phyloP scores from a whole-genome alignment of 495 filamentous ascomycete genomes.

The Oleoguttula mirabilis region DNA sequence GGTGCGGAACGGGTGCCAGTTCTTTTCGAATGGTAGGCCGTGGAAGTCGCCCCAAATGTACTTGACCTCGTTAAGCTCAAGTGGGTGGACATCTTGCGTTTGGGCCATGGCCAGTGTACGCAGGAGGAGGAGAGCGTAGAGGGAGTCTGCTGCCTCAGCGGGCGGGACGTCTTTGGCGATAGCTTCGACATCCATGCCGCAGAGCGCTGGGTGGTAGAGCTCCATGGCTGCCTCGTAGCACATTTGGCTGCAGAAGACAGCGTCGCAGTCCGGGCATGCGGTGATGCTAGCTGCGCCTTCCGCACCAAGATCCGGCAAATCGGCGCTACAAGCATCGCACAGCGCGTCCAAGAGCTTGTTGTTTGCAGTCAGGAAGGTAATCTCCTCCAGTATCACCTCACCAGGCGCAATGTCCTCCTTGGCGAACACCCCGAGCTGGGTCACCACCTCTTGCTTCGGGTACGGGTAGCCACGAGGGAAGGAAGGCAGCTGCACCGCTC shows the following conservation, averaged over 20 bases:
- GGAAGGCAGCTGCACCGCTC: constrained; percentile 57
- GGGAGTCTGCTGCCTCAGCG: constrained; percentile 56
- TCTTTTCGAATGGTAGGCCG: constrained; percentile 9
- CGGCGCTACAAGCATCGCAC: constrained; percentile 72
- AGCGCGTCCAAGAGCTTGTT: constrained; percentile 66
- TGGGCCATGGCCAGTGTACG: constrained; percentile 76
- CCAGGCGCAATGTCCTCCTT: constrained; percentile 64
- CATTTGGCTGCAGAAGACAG: constrained; percentile 70
- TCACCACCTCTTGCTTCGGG: constrained; percentile 33
- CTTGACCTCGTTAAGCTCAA: constrained; percentile 72
- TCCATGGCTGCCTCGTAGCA: constrained; percentile 62
- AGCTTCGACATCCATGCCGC: constrained; percentile 64
- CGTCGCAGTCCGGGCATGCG: constrained; percentile 61
- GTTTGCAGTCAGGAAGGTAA: constrained; percentile 69
- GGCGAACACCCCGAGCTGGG: constrained; percentile 81
- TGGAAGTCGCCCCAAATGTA: constrained; percentile 88
- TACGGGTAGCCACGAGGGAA: constrained; percentile 34
- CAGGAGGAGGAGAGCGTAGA: constrained; percentile 46
- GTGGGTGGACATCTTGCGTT: constrained; percentile 69
- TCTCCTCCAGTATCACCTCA: constrained; percentile 68
- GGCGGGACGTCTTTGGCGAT: constrained; percentile 68
- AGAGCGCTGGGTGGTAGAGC: constrained; percentile 75
- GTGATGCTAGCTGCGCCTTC: constrained; percentile 22
- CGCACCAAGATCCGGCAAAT: constrained; percentile 46
- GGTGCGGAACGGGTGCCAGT: constrained; percentile 3